Percentiles rank a stretch among this genome's conserved stretches.
Evolutionary conservation across 345 rosid genomes (phyloP).

Genomic region (Dimocarpus longan): DNA sequence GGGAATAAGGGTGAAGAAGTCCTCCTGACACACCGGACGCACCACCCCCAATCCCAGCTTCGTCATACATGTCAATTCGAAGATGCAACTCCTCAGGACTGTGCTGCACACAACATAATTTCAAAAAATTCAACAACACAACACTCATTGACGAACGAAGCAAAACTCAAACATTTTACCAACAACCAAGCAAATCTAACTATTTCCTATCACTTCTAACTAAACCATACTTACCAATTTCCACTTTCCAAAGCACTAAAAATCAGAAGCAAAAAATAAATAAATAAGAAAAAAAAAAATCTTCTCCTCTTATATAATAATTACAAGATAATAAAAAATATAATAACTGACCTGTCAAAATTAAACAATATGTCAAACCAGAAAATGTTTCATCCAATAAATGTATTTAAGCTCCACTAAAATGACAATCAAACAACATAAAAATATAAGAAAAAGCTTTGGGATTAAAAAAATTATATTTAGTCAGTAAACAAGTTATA

Average conservation of each 20-base stretch:
- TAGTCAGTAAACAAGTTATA: too few relatives aligned
- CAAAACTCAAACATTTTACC: background rate
- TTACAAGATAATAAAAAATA: too few relatives aligned
- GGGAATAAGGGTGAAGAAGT: slow-evolving; percentile 91
- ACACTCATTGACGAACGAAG: background rate
- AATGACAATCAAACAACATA: too few relatives aligned
- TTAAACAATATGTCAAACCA: too few relatives aligned
- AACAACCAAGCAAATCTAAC: background rate
- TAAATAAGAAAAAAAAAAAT: too few relatives aligned
- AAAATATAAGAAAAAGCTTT: too few relatives aligned
- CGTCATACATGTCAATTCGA: slow-evolving; percentile 77
- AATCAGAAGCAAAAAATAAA: background rate
- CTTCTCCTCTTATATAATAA: too few relatives aligned
- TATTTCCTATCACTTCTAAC: too few relatives aligned
- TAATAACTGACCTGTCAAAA: too few relatives aligned
- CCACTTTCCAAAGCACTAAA: background rate
- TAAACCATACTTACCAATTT: background rate
- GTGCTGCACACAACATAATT: slow-evolving; percentile 43
- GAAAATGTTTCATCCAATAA: too few relatives aligned
- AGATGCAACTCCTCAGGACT: slow-evolving; percentile 52
- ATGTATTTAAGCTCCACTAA: too few relatives aligned
- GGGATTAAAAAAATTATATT: too few relatives aligned
- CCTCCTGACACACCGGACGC: slow-evolving; percentile 98
- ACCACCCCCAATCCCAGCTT: slow-evolving; percentile 88
- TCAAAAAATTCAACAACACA: background rate